Evolutionary conservation across 352 stramenopile genomes (phyloP).

Genomic region (Pythium grandisporangium): DNA sequence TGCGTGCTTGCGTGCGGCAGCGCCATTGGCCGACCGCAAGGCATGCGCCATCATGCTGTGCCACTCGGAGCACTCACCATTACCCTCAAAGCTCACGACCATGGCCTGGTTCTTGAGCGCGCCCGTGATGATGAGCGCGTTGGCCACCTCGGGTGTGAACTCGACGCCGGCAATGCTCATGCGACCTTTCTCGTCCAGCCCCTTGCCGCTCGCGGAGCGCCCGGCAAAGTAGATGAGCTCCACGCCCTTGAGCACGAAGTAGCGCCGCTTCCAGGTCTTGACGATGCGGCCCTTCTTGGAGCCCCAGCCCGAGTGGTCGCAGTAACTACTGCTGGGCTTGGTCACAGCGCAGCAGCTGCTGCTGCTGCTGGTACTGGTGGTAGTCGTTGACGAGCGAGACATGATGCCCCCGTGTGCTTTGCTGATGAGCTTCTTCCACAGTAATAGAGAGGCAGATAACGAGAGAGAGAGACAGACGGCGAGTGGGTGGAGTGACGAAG

Average conservation of each 20-base stretch:
- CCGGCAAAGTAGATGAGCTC: conserved; percentile 77
- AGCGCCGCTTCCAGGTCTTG: conserved; percentile 78
- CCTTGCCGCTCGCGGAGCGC: conserved; percentile 57
- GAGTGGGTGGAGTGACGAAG: no score
- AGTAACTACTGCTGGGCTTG: conserved; percentile 27
- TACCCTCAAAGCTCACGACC: conserved; percentile 57
- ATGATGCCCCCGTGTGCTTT: no score
- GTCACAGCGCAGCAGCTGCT: no score
- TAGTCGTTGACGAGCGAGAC: no score
- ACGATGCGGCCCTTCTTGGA: conserved; percentile 77
- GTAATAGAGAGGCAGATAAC: no score
- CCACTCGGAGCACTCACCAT: conserved; percentile 55
- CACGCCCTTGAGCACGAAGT: conserved; percentile 70
- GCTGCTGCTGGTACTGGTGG: no score
- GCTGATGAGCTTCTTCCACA: no score
- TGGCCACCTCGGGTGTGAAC: conserved; percentile 56
- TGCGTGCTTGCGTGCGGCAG: neutral
- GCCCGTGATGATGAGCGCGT: conserved; percentile 47
- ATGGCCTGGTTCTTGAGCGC: conserved; percentile 67
- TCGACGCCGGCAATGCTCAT: conserved; percentile 47
- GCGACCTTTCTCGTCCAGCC: conserved; percentile 68
- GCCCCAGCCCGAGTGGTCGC: conserved; percentile 68
- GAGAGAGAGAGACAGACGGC: no score
- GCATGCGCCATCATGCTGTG: conserved; percentile 37
- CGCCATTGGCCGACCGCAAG: conserved; percentile 13